Base-by-base conservation (phyloP, 176 grass and related monocot species). In the Triticum dicoccoides region DNA sequence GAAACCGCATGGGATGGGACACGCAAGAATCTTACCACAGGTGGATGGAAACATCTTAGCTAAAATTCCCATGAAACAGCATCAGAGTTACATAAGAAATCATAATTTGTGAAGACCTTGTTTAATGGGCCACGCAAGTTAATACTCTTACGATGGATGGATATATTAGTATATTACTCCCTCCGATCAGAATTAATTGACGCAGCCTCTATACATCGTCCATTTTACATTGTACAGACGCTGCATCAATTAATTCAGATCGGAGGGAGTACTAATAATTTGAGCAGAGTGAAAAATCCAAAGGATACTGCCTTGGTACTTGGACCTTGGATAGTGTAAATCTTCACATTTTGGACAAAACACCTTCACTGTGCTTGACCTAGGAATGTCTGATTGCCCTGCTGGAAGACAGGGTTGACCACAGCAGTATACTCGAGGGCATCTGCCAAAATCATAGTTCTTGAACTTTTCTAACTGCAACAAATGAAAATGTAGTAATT, bases 261-360 rank as follows among this genome's bases (percentile, higher is more conserved):
- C 10, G 11, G 11, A 45, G 44, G 11, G 44, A 45, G 44, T 52
- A 29, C 42, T 49, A 9, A 76, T 8, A 51, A 76, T 52, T 76
- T 76, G 13, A 5, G 73, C 73, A 76, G 45, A 69, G 10, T 37
- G 27, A 79, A 56, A 85, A 44, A 17, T 69, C 52, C 90, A 85
- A 89, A 98, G 93, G 96, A 98, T 98, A 98, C 96, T 98, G 86
- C 93, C 96, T 96, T 98, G 96, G 75, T 92, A 96, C 84, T 96
- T 98, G 44, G 96, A 98, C 80, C 93, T 91, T 84, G 96, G 96
- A 84, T 96, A 94, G 23, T 96, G 93, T 32, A 98, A 78, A 86
- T 98, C 96, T 81, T 98, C 96, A 65, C 96, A 98, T 88, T 98
- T 98, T 12, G 96, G 92, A 84, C 96, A 98, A 91, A 96, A 98